Evolutionary conservation across 208 protist genomes (phyloP).

Genomic region (Acanthamoeba healyi): DNA sequence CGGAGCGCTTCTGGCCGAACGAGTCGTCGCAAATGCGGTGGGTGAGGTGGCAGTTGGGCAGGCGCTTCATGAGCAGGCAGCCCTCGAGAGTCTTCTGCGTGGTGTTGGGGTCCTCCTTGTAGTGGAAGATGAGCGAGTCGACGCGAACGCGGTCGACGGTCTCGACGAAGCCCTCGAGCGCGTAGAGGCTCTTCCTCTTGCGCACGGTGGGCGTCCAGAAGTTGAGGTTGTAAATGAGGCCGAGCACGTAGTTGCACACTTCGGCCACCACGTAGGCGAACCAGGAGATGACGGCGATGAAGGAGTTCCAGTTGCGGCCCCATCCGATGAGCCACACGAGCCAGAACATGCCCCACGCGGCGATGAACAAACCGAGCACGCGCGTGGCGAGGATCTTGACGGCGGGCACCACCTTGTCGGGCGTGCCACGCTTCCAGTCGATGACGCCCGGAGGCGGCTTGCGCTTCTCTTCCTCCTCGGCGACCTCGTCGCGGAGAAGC

Average conservation of each 20-base stretch:
- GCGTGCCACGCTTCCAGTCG: constrained; percentile 60
- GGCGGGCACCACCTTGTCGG: constrained; percentile 51
- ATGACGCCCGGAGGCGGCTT: constrained; percentile 53
- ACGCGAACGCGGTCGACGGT: constrained; percentile 51
- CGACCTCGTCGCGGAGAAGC: constrained; percentile 1
- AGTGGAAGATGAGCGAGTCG: constrained; percentile 62
- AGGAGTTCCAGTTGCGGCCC: constrained; percentile 45
- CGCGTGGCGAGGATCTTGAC: constrained; percentile 70
- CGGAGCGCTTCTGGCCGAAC: constrained; percentile 44
- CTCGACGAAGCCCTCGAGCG: constrained; percentile 50
- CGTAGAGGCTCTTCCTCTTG: constrained; percentile 60
- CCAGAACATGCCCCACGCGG: constrained; percentile 47
- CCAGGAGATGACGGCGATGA: constrained; percentile 54
- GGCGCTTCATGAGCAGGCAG: constrained; percentile 50
- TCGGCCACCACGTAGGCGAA: constrained; percentile 56
- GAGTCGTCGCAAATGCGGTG: constrained; percentile 68
- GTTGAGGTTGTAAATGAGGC: constrained; percentile 66
- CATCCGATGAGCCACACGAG: constrained; percentile 63
- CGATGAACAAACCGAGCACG: constrained; percentile 56
- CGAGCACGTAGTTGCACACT: constrained; percentile 34
- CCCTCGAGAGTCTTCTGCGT: constrained; percentile 67
- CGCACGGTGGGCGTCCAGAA: constrained; percentile 41
- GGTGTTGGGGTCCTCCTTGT: constrained; percentile 72
- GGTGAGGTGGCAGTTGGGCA: constrained; percentile 41
- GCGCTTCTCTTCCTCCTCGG: constrained; percentile 43